These are phyloP conservation scores for Aurantiochytrium sp. DNA, from an alignment of 108 stramenopile species.

Conservation along the genomic window DNA sequence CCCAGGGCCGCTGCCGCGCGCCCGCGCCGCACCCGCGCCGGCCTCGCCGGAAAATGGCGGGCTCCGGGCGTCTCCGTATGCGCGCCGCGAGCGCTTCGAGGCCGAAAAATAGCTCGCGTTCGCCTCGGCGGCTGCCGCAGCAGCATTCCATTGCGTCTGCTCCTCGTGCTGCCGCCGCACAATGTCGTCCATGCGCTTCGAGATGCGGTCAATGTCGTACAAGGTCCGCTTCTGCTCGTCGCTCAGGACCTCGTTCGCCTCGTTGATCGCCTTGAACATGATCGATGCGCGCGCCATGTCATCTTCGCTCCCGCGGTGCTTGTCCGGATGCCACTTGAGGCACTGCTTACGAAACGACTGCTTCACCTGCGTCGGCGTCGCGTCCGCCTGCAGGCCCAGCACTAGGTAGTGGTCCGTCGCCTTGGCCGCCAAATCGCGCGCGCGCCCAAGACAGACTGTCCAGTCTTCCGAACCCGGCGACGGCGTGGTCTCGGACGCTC, in stretches of 20 bases:
- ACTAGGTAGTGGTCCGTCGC: constrained; percentile 13
- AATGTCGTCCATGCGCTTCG: constrained; percentile 30
- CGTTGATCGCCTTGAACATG: constrained; percentile 28
- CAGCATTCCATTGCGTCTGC: background rate
- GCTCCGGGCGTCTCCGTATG: background rate
- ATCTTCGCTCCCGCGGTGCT: constrained; percentile 12
- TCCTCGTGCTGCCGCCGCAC: background rate
- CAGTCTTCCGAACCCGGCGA: background rate
- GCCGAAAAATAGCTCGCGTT: background rate
- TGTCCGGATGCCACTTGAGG: constrained; percentile 10
- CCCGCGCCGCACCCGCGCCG: too few species aligned
- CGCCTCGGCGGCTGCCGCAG: background rate
- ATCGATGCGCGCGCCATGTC: constrained; percentile 3
- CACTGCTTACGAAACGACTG: constrained; percentile 26
- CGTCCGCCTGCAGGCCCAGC: background rate
- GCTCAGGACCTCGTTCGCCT: constrained; percentile 29
- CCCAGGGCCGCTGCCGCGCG: too few species aligned
- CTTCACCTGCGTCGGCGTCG: background rate
- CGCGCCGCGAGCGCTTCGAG: background rate
- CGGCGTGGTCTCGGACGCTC: too few species aligned
- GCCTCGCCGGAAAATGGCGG: background rate
- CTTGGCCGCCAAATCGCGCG: constrained; percentile 4
- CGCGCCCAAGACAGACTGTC: background rate
- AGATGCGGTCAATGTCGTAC: constrained; percentile 19
- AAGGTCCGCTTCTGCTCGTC: constrained; percentile 10